A percentile compares a stretch with the other conserved stretches of the same genome.
Evolutionary conservation across 768 basidiomycete genomes (phyloP).

Genomic region (Pulveroboletus sp.): DNA sequence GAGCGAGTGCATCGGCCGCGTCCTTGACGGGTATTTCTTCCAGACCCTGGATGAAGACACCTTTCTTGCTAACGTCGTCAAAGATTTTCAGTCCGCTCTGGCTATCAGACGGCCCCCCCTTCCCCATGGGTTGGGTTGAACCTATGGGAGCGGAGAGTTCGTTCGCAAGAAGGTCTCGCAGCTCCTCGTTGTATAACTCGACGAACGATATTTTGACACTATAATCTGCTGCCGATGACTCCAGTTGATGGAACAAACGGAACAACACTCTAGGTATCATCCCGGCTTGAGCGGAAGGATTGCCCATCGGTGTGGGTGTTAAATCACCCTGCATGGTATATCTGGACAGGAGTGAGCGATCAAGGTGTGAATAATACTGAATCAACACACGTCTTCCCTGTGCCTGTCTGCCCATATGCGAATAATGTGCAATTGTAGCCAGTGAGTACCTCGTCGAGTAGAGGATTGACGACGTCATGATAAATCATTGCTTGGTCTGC

Average conservation of each 20-base stretch:
- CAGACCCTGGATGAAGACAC: conserved; percentile 91
- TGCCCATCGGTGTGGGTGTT: conserved; percentile 76
- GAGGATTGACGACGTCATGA: conserved; percentile 88
- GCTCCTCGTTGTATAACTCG: conserved; percentile 97
- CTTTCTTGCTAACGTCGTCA: conserved; percentile 84
- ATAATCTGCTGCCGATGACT: conserved; percentile 73
- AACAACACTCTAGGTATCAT: conserved; percentile 95
- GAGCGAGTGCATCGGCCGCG: conserved; percentile 75
- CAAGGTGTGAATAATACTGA: not conserved
- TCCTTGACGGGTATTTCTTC: conserved; percentile 87
- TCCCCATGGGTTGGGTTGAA: conserved; percentile 76
- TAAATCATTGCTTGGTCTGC: conserved; percentile 95
- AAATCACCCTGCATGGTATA: conserved; percentile 99
- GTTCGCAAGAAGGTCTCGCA: conserved; percentile 84
- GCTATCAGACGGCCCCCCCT: conserved; percentile 47
- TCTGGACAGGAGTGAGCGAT: conserved; percentile 36
- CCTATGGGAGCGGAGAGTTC: conserved; percentile 73
- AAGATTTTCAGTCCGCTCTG: conserved; percentile 81
- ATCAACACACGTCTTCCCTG: conserved; percentile 88
- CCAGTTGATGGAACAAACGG: conserved; percentile 86
- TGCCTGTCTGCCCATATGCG: conserved; percentile 98
- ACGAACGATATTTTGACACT: conserved; percentile 93
- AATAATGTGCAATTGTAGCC: conserved; percentile 98
- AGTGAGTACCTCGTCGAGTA: conserved; percentile 89
- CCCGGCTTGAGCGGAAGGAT: conserved; percentile 85